A percentile compares a stretch with the other conserved stretches of the same genome.
phyloP scores from a whole-genome alignment of 345 rosid species.

The Arabidopsis suecica region DNA sequence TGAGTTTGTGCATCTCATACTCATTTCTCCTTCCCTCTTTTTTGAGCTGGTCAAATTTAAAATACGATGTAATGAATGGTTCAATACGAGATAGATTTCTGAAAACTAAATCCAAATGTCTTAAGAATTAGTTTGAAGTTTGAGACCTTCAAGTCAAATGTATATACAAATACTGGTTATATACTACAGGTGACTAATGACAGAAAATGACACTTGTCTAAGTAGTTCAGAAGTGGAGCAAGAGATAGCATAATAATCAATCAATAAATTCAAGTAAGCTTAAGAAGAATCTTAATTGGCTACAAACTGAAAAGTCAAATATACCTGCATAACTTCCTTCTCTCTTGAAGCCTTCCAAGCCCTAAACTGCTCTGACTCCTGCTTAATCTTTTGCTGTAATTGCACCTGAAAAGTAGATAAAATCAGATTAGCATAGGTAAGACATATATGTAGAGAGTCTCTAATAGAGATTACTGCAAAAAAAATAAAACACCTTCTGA shows the following conservation, averaged over 20 bases:
- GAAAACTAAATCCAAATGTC: constrained; percentile 9
- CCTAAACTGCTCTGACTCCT: constrained; percentile 89
- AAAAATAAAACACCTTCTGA: constrained; percentile 64
- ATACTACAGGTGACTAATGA: background rate
- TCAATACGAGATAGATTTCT: background rate
- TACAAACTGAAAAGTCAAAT: constrained; percentile 3
- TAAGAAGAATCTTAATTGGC: constrained; percentile 13
- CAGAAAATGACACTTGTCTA: constrained; percentile 16
- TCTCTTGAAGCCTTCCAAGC: constrained; percentile 91
- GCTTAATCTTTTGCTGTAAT: constrained; percentile 90
- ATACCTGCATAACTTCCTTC: constrained; percentile 98
- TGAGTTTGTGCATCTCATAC: constrained; percentile 95
- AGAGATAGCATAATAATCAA: constrained; percentile 2
- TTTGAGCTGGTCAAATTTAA: constrained; percentile 66
- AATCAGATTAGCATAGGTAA: constrained; percentile 17
- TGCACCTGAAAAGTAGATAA: constrained; percentile 61
- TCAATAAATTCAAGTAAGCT: background rate
- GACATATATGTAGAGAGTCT: background rate
- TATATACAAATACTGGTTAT: constrained; percentile 1
- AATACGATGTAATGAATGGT: background rate
- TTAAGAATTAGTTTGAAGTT: background rate
- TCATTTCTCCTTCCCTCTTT: constrained; percentile 97
- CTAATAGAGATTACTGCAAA: background rate
- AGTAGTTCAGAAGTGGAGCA: constrained; percentile 23
- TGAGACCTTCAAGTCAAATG: background rate